Evolutionary conservation across 2,329 filamentous ascomycete species (phyloP).

Genomic region (Stagonosporopsis vannaccii): DNA sequence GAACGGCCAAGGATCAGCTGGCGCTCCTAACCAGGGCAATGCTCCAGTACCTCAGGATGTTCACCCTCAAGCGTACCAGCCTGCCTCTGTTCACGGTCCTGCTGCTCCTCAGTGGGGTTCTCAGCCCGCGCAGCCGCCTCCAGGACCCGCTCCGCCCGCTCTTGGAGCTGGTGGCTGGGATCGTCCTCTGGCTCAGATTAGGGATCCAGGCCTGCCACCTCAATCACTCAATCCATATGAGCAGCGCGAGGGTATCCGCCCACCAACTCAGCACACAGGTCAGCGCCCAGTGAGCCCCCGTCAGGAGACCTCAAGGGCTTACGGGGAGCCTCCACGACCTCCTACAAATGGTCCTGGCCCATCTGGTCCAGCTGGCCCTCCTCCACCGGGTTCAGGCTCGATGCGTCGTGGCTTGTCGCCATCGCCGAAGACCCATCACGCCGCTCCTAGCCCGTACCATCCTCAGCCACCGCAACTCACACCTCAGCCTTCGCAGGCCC

Average conservation of each 20-base stretch:
- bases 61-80: constrained; percentile 92
- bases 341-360: constrained; percentile 55
- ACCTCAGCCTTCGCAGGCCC: constrained; percentile 61
- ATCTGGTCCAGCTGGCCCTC: constrained; percentile 44
- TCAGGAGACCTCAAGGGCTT: constrained; percentile 73
- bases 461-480: constrained; percentile 53
- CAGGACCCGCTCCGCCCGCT: constrained; percentile 68
- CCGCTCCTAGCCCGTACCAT: constrained; percentile 61
- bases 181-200: constrained; percentile 76
- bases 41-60: constrained; percentile 95
- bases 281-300: constrained; percentile 79
- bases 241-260: constrained; percentile 74
- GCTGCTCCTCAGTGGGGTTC: constrained; percentile 90
- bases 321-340: constrained; percentile 70
- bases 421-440: constrained; percentile 66
- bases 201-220: constrained; percentile 66
- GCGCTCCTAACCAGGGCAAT: constrained; percentile 72
- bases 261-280: constrained; percentile 68
- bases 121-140: constrained; percentile 70
- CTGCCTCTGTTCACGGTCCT: constrained; percentile 79
- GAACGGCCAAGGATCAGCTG: constrained; percentile 74
- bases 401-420: constrained; percentile 63
- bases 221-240: constrained; percentile 85
- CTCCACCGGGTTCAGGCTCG: constrained; percentile 47
- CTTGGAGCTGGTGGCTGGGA: constrained; percentile 64